Evolutionary conservation across 768 basidiomycete genomes (phyloP).

Genomic region (Tylopilus vinaceipallidus): DNA sequence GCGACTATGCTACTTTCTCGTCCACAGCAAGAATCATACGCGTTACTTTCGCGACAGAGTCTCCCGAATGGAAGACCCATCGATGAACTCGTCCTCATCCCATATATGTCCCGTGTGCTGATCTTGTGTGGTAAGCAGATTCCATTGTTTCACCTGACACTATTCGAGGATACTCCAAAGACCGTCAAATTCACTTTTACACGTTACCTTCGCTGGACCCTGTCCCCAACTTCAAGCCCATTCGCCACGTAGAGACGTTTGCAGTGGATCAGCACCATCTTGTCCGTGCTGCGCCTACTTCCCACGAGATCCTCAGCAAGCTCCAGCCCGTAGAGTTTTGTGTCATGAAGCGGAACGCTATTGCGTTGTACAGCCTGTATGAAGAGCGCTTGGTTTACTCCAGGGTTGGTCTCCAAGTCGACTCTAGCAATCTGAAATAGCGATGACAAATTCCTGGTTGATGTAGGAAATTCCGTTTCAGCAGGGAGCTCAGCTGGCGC

Average conservation of each 20-base stretch:
- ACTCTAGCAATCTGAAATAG: not conserved
- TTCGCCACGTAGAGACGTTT: slow-evolving; percentile 77
- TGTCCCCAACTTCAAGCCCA: slow-evolving; percentile 64
- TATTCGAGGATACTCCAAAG: slow-evolving; percentile 28
- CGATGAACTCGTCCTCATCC: slow-evolving; percentile 77
- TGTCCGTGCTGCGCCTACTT: slow-evolving; percentile 44
- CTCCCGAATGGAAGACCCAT: slow-evolving; percentile 69
- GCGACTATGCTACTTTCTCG: not conserved
- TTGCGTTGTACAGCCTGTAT: slow-evolving; percentile 59
- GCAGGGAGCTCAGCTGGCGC: slow-evolving; percentile 54
- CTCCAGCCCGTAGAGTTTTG: slow-evolving; percentile 66
- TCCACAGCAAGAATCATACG: slow-evolving; percentile 57
- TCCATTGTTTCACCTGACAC: not conserved
- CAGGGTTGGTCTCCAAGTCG: slow-evolving; percentile 46
- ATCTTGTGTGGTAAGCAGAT: slow-evolving; percentile 66
- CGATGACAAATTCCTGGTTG: not conserved
- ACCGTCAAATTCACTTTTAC: slow-evolving; percentile 74
- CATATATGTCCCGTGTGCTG: slow-evolving; percentile 70
- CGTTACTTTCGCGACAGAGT: slow-evolving; percentile 64
- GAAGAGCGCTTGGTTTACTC: slow-evolving; percentile 61
- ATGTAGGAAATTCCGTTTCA: slow-evolving; percentile 70
- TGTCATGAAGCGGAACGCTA: slow-evolving; percentile 63
- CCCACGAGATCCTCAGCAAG: slow-evolving; percentile 36
- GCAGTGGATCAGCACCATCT: slow-evolving; percentile 81
- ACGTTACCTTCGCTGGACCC: slow-evolving; percentile 78